A percentile compares a stretch with the other conserved stretches of the same genome.
phyloP scores from a whole-genome alignment of 2,329 filamentous ascomycete species.

The Pyrenochaeta sp. region DNA sequence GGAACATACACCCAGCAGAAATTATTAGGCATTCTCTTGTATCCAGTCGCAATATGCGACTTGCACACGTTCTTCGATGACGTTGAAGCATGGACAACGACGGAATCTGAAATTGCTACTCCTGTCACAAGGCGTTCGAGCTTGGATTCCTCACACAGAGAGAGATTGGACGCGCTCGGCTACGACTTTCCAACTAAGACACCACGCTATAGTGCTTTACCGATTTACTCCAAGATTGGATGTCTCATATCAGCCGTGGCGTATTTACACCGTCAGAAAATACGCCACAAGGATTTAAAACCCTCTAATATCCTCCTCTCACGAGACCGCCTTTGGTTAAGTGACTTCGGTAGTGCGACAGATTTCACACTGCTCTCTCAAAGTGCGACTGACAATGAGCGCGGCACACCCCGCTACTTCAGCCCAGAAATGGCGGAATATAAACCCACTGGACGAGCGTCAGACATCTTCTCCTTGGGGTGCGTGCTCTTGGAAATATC shows the following conservation, averaged over 20 bases:
- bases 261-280: conserved; percentile 28
- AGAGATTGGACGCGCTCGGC: conserved; percentile 7
- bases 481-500: conserved; percentile 76
- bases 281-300: conserved; percentile 37
- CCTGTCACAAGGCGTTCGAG: neutral
- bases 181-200: conserved; percentile 3
- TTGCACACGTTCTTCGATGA: conserved; percentile 30
- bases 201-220: neutral
- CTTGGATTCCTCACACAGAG: conserved; percentile 3
- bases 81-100: conserved; percentile 15
- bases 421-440: conserved; percentile 27
- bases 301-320: conserved; percentile 27
- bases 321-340: conserved; percentile 21
- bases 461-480: conserved; percentile 76
- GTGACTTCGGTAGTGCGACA: conserved; percentile 33
- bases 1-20: conserved; percentile 31
- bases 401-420: conserved; percentile 31
- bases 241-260: conserved; percentile 26
- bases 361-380: conserved; percentile 30
- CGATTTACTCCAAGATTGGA: conserved; percentile 21
- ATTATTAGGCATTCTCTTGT: conserved; percentile 24
- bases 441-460: conserved; percentile 36
- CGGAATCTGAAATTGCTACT: neutral
- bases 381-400: conserved; percentile 32
- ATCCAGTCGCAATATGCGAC: conserved; percentile 31